Base-by-base conservation (phyloP, 2,329 filamentous ascomycete species). In the Juglanconis sp. region DNA sequence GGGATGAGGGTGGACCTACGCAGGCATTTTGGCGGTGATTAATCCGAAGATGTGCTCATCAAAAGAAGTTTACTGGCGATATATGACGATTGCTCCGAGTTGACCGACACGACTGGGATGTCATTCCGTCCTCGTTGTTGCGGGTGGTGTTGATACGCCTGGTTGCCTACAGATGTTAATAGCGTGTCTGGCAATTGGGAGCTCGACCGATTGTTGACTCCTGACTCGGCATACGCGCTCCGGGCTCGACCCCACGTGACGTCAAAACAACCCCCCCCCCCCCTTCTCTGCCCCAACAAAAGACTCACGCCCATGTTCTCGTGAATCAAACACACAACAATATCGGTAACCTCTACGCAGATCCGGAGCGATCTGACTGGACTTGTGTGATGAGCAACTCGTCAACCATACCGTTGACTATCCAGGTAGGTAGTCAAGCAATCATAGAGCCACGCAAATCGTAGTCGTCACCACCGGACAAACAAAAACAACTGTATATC, bases 11-110 rank as follows among this genome's bases (percentile, higher is more conserved):
- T 24, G 17, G 31, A 71, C 77, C 66, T 70, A 79, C 77, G 77
- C 77, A 74, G 77, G 77, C 77, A 79, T 79, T 59, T 61, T 73
- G 67, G 58, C 51, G 47, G 61, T 58, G 24, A 30, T 51, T 24
- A 64, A 44, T 17, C 38, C 38, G 48, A 9, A 52, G 46, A 10
- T 30, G 36, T 40, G 11, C 40, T 38, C 35, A 55, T 48, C 24
- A 44, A 46, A 55, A 10, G n/a, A 34, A 24, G 11, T 4, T 4
- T 17, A 38, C 10, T 35, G 17, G 36, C 24, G n/a, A 46, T 52
- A 46, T 52, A 57, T 15, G 31, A 31, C 11, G 44, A 34, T 53
- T 53, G 52, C 30, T 51, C 42, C 36, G n/a, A 35, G 44, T n/a
- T 31, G 55, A 24, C 17, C 17, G 17, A 24, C 17, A 24, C 17